Evolutionary conservation across 768 basidiomycete species (phyloP), one percentile per base, ranked within the genome.

Genomic region (Suillus occidentalis): DNA sequence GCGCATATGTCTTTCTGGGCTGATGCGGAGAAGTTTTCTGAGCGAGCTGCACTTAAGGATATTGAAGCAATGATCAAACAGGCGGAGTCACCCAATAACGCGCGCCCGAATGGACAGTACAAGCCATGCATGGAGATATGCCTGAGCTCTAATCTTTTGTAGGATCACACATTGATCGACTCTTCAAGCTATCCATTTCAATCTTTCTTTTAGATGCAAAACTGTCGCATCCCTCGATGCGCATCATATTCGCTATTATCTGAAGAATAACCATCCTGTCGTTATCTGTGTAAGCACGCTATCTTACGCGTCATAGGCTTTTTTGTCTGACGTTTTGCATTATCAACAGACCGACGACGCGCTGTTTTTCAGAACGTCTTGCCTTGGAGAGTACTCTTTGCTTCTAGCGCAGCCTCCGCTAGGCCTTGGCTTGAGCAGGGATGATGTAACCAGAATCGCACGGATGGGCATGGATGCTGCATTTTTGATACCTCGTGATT

Each of bases 361-460:
- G 6, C 85, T 95, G 18, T 87, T 88, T 0, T 94, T 94, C 77
- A 84, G 85, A 28, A 94, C 87, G 9, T 87, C 89, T 4, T 79
- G 94, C 34, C 34, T 36, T 3, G 91, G 81, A 3, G 92, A 95
- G 74, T 95, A 94, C 67, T 91, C 92, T 0, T 78, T 94, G 7
- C 83, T 95, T 40, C 79, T 94, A 61, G 93, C 93, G 0, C 73
- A 78, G 25, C 79, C 85, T n/a, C 92, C 92, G 0, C 71, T 86
- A 37, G 92, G 92, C 3, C 80, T 95, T 2, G 92, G 90, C 1
- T 75, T 94, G 53, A 77, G 78, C 1, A 83, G 88, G 66, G 78
- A 74, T 0, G 85, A 92, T 67, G 83, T 94, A 6, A 73, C 67
- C 58, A 72, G 70, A 20, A 77, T 93, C 22, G 90, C 87, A 1